These are phyloP conservation scores for Euphrasia confusa DNA, from an alignment of 257 asterid genomes.

Conservation along the genomic window DNA sequence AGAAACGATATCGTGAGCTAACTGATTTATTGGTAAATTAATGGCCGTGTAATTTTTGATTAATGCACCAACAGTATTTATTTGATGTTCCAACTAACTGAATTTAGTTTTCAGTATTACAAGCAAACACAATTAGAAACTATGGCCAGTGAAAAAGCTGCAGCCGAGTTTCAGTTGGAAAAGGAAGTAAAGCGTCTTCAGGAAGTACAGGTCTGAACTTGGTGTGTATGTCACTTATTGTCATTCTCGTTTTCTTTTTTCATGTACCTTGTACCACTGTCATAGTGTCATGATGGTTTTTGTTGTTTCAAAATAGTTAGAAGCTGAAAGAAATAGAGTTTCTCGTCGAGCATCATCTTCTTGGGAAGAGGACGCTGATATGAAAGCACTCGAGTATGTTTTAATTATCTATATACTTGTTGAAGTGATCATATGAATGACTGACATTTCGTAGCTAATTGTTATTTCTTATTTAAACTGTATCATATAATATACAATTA, in stretches of 20 bases:
- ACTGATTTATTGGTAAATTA: conserved; percentile 84
- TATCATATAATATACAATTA: not conserved
- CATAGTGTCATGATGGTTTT: conserved; percentile 19
- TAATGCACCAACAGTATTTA: conserved; percentile 21
- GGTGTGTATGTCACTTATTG: conserved; percentile 20
- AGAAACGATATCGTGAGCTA: conserved; percentile 95
- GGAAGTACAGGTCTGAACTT: conserved; percentile 70
- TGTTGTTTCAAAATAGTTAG: conserved; percentile 50
- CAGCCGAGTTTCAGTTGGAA: conserved; percentile 98
- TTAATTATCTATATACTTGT: conserved; percentile 21
- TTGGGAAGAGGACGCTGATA: conserved; percentile 96
- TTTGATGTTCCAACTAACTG: conserved; percentile 25
- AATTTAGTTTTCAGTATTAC: conserved; percentile 59
- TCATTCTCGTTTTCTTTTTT: conserved; percentile 13
- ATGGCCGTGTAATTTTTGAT: conserved; percentile 21
- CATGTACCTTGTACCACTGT: conserved; percentile 16
- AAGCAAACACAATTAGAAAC: conserved; percentile 98
- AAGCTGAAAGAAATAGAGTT: conserved; percentile 73
- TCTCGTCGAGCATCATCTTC: conserved; percentile 91
- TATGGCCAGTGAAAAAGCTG: conserved; percentile 98
- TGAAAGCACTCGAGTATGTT: conserved; percentile 95
- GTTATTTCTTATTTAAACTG: not conserved
- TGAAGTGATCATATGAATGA: conserved; percentile 16
- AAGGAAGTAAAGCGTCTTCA: conserved; percentile 83
- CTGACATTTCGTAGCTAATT: conserved; percentile 11